phyloP scores from a whole-genome alignment of 306 rosid genomes.

The Inga oerstediana region DNA sequence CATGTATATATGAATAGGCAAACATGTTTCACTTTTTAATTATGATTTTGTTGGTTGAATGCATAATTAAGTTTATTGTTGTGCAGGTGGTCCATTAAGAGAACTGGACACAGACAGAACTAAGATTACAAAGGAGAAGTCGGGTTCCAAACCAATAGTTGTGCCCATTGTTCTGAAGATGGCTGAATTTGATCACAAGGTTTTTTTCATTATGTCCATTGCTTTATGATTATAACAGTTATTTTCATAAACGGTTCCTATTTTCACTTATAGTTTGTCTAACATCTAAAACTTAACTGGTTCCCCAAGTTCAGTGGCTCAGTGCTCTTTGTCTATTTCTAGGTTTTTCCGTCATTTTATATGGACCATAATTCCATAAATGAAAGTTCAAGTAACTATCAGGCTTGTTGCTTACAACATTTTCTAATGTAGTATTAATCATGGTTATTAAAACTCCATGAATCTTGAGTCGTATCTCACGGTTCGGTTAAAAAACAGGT shows the following conservation, averaged over 20 bases:
- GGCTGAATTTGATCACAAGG: slow-evolving; percentile 99
- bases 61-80: slow-evolving; percentile 12
- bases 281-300: slow-evolving; percentile 6
- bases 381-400: slow-evolving; percentile 13
- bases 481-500: no score
- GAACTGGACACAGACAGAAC: slow-evolving; percentile 47
- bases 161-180: slow-evolving; percentile 89
- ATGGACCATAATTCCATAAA: slow-evolving; percentile 19
- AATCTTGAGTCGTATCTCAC: no score
- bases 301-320: slow-evolving; percentile 11
- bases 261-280: slow-evolving; percentile 21
- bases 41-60: slow-evolving; percentile 16
- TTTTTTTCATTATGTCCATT: slow-evolving; percentile 33
- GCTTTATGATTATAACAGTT: slow-evolving; percentile 11
- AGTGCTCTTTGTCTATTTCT: slow-evolving; percentile 12
- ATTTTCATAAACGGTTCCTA: not conserved
- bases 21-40: slow-evolving; percentile 7
- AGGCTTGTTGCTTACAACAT: slow-evolving; percentile 3
- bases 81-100: slow-evolving; percentile 59
- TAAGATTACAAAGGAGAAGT: slow-evolving; percentile 60
- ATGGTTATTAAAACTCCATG: no score
- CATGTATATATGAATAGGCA: slow-evolving; percentile 18
- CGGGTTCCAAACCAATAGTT: slow-evolving; percentile 77
- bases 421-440: slow-evolving; percentile 3
- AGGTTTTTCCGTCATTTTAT: slow-evolving; percentile 16